Base-by-base conservation (phyloP, 23 red algal genomes). In the Rhodosorus marinus region DNA sequence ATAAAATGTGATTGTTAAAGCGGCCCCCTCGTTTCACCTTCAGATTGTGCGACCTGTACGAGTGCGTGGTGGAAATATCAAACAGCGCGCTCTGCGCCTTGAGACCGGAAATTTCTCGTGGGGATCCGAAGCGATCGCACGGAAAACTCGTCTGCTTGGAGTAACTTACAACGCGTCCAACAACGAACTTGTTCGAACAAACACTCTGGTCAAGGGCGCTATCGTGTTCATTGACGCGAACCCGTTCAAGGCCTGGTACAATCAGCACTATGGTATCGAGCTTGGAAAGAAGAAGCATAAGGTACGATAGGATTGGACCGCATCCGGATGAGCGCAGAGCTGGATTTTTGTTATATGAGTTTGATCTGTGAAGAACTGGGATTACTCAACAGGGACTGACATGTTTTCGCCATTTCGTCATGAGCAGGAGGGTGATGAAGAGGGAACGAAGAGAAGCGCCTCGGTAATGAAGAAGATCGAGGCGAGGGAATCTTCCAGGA, bases 151-250 rank as follows among this genome's bases (percentile, higher is more conserved):
- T 23, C 69, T 98, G 35, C 47, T 98, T 9, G 73, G 71, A 47
- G 90, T 98, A 0, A 80, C 86, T 19, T 98, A 98, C 66, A 98
- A 98, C 41, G 90, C 90, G 4, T 83, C 76, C 29, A 98, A 98
- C 59, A 98, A 98, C 43, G 90, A 98, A 38, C 63, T 98, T 28
- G 90, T 98, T 29, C 70, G 90, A 20, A 98, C 90, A 17, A 98
- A 98, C 34, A 98, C 90, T 24, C 79, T 98, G 0, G 90, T 98
- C 26, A 98, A 98, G 70, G 77, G 77, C 35, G 75, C 72, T 26
- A 85, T 98, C 24, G 66, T 98, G 1, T 80, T 86, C 53, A 75
- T 98, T 31, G 90, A 98, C 32, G 78, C 90, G 29, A 80, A 79
- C 34, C 90, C 90, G 3, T 98, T 85, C 65, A 74, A 76, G 19